Conservation (phyloP, 495 filamentous ascomycete genomes). For the Aspergillus heteromorphus region DNA sequence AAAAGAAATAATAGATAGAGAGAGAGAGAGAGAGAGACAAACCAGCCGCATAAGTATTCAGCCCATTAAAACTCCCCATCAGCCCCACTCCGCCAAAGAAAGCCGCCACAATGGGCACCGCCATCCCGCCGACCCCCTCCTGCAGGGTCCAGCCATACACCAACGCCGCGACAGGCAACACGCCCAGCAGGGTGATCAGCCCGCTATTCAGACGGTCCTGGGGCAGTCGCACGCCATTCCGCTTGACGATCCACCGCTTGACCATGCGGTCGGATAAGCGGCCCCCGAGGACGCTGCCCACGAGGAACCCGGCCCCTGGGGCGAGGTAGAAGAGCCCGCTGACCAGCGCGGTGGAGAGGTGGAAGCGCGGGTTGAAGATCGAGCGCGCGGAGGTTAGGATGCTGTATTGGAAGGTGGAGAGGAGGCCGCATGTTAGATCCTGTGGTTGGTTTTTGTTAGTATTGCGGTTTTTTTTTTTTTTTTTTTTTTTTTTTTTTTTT, state of each 20-base stretch:
- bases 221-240: constrained; percentile 56
- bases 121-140: constrained; percentile 57
- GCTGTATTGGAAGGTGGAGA: constrained; percentile 68
- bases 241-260: constrained; percentile 53
- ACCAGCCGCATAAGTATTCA: constrained; percentile 75
- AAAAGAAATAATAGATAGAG: background rate
- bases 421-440: constrained; percentile 55
- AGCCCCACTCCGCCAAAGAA: constrained; percentile 65
- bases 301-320: constrained; percentile 63
- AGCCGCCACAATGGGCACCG: constrained; percentile 61
- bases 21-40: constrained; percentile 35
- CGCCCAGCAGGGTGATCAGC: constrained; percentile 54
- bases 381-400: constrained; percentile 68
- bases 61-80: constrained; percentile 62
- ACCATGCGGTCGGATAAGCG: constrained; percentile 63
- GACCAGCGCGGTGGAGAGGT: constrained; percentile 61
- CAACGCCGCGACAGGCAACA: constrained; percentile 59
- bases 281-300: constrained; percentile 66
- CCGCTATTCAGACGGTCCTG: constrained; percentile 66
- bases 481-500: too few relatives aligned
- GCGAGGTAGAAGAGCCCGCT: constrained; percentile 73
- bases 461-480: background rate
- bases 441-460: constrained; percentile 9
- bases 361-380: constrained; percentile 68
- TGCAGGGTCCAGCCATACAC: constrained; percentile 69